phyloP scores from a whole-genome alignment of 768 basidiomycete genomes.

The Lactarius hatsudake region DNA sequence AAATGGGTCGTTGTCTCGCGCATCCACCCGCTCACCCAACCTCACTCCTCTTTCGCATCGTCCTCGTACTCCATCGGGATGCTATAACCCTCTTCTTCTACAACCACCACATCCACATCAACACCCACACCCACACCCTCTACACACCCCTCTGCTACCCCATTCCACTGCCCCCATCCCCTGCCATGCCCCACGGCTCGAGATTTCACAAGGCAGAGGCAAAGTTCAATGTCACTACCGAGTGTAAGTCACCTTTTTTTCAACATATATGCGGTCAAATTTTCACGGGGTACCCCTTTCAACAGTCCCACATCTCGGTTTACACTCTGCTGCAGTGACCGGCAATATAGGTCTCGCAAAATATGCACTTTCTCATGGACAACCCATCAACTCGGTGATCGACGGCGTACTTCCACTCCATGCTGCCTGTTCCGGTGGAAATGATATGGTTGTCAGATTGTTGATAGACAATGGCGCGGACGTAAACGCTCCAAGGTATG shows the following conservation, averaged over 20 bases:
- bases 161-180: background rate
- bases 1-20: background rate
- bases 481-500: slow-evolving; percentile 88
- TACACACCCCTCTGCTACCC: background rate
- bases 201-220: slow-evolving; percentile 42
- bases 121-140: background rate
- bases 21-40: background rate
- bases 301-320: slow-evolving; percentile 69
- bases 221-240: slow-evolving; percentile 54
- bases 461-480: slow-evolving; percentile 95
- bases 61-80: background rate
- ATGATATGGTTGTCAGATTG: slow-evolving; percentile 80
- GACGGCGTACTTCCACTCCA: slow-evolving; percentile 97
- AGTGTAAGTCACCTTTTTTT: slow-evolving; percentile 40
- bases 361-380: slow-evolving; percentile 90
- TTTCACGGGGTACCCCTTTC: background rate
- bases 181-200: slow-evolving; percentile 38
- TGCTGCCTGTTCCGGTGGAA: slow-evolving; percentile 90
- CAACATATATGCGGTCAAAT: background rate
- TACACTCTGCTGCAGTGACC: slow-evolving; percentile 73
- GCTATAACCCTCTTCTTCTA: background rate
- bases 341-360: slow-evolving; percentile 92
- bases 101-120: background rate
- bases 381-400: slow-evolving; percentile 93
- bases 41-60: background rate